Conservation (phyloP, 2,329 filamentous ascomycete genomes). For the Zopfia rhizophila region DNA sequence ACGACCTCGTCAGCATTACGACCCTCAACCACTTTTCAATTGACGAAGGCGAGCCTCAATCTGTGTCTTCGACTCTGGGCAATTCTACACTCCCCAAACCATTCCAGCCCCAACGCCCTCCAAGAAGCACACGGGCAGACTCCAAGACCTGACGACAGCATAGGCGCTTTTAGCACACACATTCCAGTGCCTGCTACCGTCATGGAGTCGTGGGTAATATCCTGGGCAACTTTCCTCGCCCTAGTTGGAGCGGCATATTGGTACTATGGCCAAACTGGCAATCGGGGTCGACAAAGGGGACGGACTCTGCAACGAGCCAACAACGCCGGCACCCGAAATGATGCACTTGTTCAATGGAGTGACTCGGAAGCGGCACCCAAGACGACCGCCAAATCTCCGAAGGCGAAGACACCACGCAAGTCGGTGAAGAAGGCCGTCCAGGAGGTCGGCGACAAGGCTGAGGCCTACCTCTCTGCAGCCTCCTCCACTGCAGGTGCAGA, state of each 20-base stretch:
- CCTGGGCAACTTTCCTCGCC: slow-evolving; percentile 45
- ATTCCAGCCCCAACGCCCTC: too few species aligned
- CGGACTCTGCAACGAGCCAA: slow-evolving; percentile 38
- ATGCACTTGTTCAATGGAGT: slow-evolving; percentile 35
- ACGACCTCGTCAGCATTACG: too few species aligned
- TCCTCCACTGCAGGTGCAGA: slow-evolving; percentile 79
- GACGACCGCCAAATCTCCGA: slow-evolving; percentile 28
- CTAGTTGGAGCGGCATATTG: slow-evolving; percentile 38
- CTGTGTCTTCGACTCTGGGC: too few species aligned
- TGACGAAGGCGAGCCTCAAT: too few species aligned
- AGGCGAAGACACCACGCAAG: slow-evolving; percentile 47
- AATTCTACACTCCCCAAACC: too few species aligned
- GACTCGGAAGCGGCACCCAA: slow-evolving; percentile 43
- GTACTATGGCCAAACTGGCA: slow-evolving; percentile 41
- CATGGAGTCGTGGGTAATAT: slow-evolving; percentile 47
- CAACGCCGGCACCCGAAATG: slow-evolving; percentile 32
- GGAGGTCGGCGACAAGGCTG: slow-evolving; percentile 45
- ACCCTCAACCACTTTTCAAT: too few species aligned
- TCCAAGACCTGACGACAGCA: too few species aligned
- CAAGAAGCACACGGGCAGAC: too few species aligned
- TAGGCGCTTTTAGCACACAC: slow-evolving; percentile 1
- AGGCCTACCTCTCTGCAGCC: slow-evolving; percentile 39
- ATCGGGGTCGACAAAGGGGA: slow-evolving; percentile 34
- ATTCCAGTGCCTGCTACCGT: too few species aligned
- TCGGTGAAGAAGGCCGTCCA: slow-evolving; percentile 47